Conservation (phyloP, 768 basidiomycete genomes). For the Mycena vulgaris region DNA sequence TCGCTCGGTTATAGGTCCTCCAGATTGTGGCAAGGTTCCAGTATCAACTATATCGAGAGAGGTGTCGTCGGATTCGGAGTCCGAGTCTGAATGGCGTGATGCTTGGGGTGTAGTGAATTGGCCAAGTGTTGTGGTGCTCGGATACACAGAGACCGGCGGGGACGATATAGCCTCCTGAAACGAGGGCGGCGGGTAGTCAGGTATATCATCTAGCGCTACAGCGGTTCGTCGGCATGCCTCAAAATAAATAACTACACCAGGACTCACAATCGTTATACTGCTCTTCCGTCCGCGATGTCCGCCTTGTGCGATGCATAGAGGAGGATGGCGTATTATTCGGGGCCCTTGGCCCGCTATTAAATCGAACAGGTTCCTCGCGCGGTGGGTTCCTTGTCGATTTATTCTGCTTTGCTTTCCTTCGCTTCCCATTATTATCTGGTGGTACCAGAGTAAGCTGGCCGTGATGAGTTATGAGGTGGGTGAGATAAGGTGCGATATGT, state of each 20-base stretch:
- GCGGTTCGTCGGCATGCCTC: conserved; percentile 47
- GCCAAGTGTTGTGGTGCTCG: conserved; percentile 58
- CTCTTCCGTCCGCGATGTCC: conserved; percentile 17
- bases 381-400: conserved; percentile 54
- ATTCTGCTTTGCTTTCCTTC: conserved; percentile 63
- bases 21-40: conserved; percentile 42
- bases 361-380: conserved; percentile 61
- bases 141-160: conserved; percentile 57
- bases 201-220: conserved; percentile 48
- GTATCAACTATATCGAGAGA: conserved; percentile 70
- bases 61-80: conserved; percentile 62
- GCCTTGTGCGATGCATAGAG: conserved; percentile 5
- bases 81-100: conserved; percentile 42
- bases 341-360: conserved; percentile 63
- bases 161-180: conserved; percentile 79
- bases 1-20: conserved; percentile 2
- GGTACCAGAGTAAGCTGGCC: conserved; percentile 66
- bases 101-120: conserved; percentile 13
- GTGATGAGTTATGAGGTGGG: conserved; percentile 69
- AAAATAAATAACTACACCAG: conserved; percentile 12
- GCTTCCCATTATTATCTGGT: conserved; percentile 66
- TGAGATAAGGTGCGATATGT: conserved; percentile 70
- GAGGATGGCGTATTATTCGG: conserved; percentile 48
- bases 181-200: conserved; percentile 83
- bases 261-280: conserved; percentile 25